phyloP scores from a whole-genome alignment of 2,329 filamentous ascomycete genomes.

The Fusarium sp. region DNA sequence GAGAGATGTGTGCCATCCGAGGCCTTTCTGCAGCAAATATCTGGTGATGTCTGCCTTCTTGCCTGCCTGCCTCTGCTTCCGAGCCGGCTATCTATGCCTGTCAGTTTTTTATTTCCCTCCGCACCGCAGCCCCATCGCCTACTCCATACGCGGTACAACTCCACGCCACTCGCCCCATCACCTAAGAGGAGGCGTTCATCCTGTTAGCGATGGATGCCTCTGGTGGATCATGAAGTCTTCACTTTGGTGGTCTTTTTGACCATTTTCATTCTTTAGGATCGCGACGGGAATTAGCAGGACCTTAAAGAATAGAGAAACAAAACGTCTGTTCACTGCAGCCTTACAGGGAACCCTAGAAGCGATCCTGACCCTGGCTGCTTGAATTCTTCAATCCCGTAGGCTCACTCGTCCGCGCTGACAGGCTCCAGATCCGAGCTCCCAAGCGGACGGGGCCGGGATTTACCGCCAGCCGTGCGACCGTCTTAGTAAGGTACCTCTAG shows the following conservation, averaged over 20 bases:
- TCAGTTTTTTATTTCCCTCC: slow-evolving; percentile 2
- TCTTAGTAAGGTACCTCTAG: slow-evolving; percentile 32
- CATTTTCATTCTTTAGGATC: background rate
- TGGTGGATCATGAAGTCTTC: background rate
- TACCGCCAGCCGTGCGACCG: slow-evolving; percentile 27
- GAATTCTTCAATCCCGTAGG: slow-evolving; percentile 36
- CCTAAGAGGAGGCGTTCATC: background rate
- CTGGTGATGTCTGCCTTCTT: slow-evolving; percentile 6
- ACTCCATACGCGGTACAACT: background rate
- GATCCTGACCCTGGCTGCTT: slow-evolving; percentile 23
- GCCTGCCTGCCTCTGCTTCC: background rate
- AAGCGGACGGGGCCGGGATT: slow-evolving; percentile 41
- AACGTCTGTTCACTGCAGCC: slow-evolving; percentile 8
- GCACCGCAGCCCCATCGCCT: slow-evolving; percentile 1
- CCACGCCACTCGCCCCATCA: slow-evolving; percentile 7
- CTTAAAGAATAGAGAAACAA: background rate
- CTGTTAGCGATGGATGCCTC: background rate
- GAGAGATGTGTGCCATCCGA: background rate
- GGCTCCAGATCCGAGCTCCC: slow-evolving; percentile 33
- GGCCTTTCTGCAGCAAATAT: background rate
- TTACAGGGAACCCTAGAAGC: slow-evolving; percentile 16
- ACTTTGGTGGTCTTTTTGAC: background rate
- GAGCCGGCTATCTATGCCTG: background rate
- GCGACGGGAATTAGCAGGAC: background rate
- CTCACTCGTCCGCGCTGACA: slow-evolving; percentile 5